Percentiles rank a stretch among this genome's conserved stretches.
These are phyloP conservation scores for Phytophthora meadii DNA, from an alignment of 352 stramenopile species.

Conservation along the genomic window DNA sequence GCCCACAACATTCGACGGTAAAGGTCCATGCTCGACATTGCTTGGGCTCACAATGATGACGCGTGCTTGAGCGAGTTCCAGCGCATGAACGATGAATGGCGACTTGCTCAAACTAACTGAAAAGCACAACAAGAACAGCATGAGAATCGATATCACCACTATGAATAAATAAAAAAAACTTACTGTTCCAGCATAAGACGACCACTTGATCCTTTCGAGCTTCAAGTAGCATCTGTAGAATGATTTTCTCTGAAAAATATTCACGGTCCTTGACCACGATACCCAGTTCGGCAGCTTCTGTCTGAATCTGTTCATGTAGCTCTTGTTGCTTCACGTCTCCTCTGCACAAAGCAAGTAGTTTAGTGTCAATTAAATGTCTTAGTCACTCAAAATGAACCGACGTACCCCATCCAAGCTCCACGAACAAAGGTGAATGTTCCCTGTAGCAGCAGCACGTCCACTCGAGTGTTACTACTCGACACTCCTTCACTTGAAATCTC, in stretches of 20 bases:
- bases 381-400: not conserved
- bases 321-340: conserved; percentile 21
- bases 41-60: conserved; percentile 38
- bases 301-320: conserved; percentile 18
- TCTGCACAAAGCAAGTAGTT: conserved; percentile 6
- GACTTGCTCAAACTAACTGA: conserved; percentile 36
- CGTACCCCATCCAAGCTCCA: conserved; percentile 32
- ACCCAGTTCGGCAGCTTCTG: conserved; percentile 17
- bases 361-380: too few relatives aligned
- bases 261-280: conserved; percentile 19
- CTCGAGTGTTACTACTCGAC: not conserved
- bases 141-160: conserved; percentile 1
- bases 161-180: not conserved
- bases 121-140: not conserved
- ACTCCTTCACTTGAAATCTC: not conserved
- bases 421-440: conserved; percentile 46
- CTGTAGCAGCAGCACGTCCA: conserved; percentile 29
- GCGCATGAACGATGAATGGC: conserved; percentile 30
- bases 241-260: conserved; percentile 24
- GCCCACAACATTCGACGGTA: conserved; percentile 38
- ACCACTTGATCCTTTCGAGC: conserved; percentile 31
- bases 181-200: conserved; percentile 49
- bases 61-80: conserved; percentile 30
- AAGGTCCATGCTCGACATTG: conserved; percentile 36
- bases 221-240: conserved; percentile 29